These are phyloP conservation scores for Spathaspora girioi DNA, from an alignment of 805 yeast species.

Conservation along the genomic window DNA sequence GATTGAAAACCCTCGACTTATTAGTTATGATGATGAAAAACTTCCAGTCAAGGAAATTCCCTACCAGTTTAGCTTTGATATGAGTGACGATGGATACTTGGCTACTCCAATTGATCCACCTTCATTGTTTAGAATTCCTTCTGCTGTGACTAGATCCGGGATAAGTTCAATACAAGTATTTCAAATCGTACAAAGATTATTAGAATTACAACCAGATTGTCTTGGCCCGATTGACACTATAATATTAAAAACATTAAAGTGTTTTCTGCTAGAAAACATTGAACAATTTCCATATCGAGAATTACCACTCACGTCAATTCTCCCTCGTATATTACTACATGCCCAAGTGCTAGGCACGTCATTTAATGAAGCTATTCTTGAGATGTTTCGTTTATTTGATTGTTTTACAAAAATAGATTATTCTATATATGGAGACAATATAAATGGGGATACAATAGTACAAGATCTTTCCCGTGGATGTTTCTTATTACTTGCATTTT, in stretches of 20 bases:
- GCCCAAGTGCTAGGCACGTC: background rate
- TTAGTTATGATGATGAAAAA: constrained; percentile 4
- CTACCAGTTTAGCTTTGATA: background rate
- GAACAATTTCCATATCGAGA: background rate
- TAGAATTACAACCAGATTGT: background rate
- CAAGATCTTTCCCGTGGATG: constrained; percentile 2
- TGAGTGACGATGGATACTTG: background rate
- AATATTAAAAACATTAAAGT: background rate
- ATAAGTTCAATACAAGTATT: background rate
- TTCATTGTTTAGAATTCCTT: background rate
- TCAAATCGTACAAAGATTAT: background rate
- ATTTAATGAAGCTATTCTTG: background rate
- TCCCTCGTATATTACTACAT: background rate
- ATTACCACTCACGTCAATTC: background rate
- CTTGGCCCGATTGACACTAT: background rate
- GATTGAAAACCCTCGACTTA: background rate
- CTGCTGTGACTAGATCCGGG: background rate
- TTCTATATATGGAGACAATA: background rate
- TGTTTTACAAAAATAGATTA: background rate
- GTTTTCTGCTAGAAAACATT: background rate
- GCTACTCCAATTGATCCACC: background rate
- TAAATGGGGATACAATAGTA: background rate
- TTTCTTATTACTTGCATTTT: constrained; percentile 2
- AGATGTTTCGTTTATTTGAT: constrained; percentile 6
- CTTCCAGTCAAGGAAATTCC: background rate